Base-by-base conservation (phyloP, 2,329 filamentous ascomycete species). In the Cyphellophora attinorum region DNA sequence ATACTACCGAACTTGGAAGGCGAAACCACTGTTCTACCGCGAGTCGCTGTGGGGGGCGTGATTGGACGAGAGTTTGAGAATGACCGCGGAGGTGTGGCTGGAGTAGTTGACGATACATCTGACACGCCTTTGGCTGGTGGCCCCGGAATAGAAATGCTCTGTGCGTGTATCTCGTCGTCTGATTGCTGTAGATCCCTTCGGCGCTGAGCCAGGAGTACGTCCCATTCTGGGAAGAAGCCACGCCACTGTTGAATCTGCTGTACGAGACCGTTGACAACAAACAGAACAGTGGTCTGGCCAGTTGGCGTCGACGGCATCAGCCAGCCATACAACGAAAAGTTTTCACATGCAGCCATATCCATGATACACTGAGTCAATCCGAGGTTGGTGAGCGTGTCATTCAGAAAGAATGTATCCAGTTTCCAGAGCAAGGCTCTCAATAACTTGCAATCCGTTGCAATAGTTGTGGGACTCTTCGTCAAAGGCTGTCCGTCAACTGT, bases 261-360 rank as follows among this genome's bases (percentile, higher is more conserved):
- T 8, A 74, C 68, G 1, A 88, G 65, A 5, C 56, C 59, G 43
- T 76, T 70, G 1, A 88, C 56, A 14, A 78, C 62, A 2, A 57
- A 55, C 11, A 82, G 64, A 3, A 84, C 48, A 5, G 57, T 54
- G 64, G 65, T 6, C 66, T 64, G 39, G 39, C 37, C 11, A 49
- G 32, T 13, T 42, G 29, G 25, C 35, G n/a, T 38, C 30, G n/a
- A 48, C 38, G 33, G 49, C 29, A 89, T 65, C 18, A 96, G 64
- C 89, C 91, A 98, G n/a, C 83, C 82, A 51, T 95, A 85, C 10
- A 95, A 69, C 13, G 79, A 76, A 52, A 94, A 80, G 43, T 84
- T 82, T 5, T 85, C 82, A 48, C 91, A 96, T 1, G 83, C 77
- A 8, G 83, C 83, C 27, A 98, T 67, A 45, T 85, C 81, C 17